Evolutionary conservation across 106 monocot genomes (phyloP).

Genomic region (Phalaenopsis equestris): DNA sequence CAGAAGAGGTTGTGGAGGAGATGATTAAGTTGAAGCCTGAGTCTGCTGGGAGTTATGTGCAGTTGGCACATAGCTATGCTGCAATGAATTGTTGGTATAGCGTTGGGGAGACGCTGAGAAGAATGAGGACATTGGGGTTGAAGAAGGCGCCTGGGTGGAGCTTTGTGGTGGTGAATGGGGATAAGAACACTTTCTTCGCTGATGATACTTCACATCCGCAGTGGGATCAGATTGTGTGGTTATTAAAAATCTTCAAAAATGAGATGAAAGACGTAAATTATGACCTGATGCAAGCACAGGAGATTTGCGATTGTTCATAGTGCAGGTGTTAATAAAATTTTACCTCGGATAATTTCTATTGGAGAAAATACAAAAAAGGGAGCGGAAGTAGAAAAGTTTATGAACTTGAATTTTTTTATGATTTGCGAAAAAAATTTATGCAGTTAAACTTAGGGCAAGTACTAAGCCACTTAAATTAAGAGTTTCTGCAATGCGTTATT

Average conservation of each 20-base stretch:
- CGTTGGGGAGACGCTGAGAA: constrained; percentile 34
- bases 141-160: constrained; percentile 78
- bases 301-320: neutral
- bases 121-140: constrained; percentile 54
- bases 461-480: too few species aligned
- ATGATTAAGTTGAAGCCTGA: constrained; percentile 36
- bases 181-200: constrained; percentile 39
- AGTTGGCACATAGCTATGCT: constrained; percentile 54
- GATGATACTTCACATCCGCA: constrained; percentile 32
- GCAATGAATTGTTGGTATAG: constrained; percentile 44
- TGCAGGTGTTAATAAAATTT: too few species aligned
- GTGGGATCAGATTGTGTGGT: constrained; percentile 21
- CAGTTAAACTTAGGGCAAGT: too few species aligned
- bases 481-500: too few species aligned
- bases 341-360: too few species aligned
- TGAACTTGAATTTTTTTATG: too few species aligned
- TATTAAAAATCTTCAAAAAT: constrained; percentile 28
- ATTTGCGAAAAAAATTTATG: too few species aligned
- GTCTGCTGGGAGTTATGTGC: constrained; percentile 50
- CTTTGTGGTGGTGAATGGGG: constrained; percentile 44
- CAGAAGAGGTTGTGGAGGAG: constrained; percentile 35
- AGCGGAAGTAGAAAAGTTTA: too few species aligned
- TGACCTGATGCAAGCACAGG: neutral
- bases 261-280: constrained; percentile 35
- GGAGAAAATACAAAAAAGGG: too few species aligned